Base-by-base conservation (phyloP, 208 protist species). In the Angomonas ambiguus region DNA sequence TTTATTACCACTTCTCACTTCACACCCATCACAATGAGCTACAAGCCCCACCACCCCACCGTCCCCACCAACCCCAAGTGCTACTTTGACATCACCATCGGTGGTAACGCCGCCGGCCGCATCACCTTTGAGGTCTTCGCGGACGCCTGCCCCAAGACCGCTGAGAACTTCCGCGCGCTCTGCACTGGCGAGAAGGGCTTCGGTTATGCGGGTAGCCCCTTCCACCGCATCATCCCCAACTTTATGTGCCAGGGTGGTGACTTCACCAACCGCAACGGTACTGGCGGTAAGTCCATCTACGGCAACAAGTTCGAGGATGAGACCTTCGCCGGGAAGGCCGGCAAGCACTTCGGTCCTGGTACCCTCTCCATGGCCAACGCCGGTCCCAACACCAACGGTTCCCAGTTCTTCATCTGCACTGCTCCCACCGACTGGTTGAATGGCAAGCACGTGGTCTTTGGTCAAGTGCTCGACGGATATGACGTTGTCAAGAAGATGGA, bases 381-480 rank as follows among this genome's bases (percentile, higher is more conserved):
- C 4, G 93, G 93, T 38, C 79, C 82, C 78, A 98, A 97, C 83
- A 96, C 87, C 38, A 97, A 97, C 80, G 87, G 85, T 41, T 95
- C 89, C 5, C 93, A 97, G 79, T 97, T 97, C 77, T 96, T 97
- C 70, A 87, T 97, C 62, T 93, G 84, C 74, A 93, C 87, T 18
- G 82, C 78, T 25, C 66, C 65, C 32, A 93, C 87, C 49, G 35
- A 34, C 59, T 95, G 88, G 91, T 78, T 98, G 24, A 88, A 98
- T 72, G 90, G 92, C 77, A 98, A 98, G 81, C 97, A 99, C 73
- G 94, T 97, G 61, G 96, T 98, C 42, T 98, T 99, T 62, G 97
- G 97, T 28, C 77, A 94, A 75, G 92, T 98, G 61, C 65, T 96
- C 51, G 75, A 94, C 25, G 92, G 93, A 62, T 92, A 91, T 68